A percentile compares a stretch with the other conserved stretches of the same genome.
These are phyloP conservation scores for Dissophora globulifera DNA, from an alignment of 192 early-diverging fungal genomes.

Conservation along the genomic window DNA sequence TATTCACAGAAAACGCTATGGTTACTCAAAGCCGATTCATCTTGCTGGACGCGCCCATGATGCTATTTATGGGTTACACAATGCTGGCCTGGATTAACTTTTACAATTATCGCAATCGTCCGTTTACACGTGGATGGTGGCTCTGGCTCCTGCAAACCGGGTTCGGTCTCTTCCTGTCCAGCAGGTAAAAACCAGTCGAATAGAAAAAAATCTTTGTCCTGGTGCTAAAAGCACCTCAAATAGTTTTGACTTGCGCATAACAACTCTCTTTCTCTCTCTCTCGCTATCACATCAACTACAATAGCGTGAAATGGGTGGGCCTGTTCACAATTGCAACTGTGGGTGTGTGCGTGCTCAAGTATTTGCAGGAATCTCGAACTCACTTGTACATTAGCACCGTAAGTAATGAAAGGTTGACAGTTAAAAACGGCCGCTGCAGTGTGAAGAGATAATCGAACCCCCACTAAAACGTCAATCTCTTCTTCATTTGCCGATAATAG, in stretches of 20 bases:
- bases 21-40: conserved; percentile 93
- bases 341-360: conserved; percentile 84
- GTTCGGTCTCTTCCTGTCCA: conserved; percentile 73
- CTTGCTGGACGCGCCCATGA: conserved; percentile 88
- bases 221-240: too few relatives aligned
- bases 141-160: conserved; percentile 87
- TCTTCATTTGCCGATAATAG: not conserved
- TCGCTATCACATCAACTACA: not conserved
- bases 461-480: not conserved
- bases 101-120: conserved; percentile 73
- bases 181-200: too few relatives aligned
- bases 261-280: conserved; percentile 1
- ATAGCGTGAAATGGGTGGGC: conserved; percentile 94
- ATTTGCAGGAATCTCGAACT: conserved; percentile 87
- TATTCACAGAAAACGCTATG: conserved; percentile 81
- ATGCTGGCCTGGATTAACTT: conserved; percentile 91
- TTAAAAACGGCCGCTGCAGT: too few relatives aligned
- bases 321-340: conserved; percentile 87
- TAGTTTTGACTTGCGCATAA: too few relatives aligned
- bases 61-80: conserved; percentile 86
- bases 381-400: conserved; percentile 67
- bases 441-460: too few relatives aligned
- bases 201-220: too few relatives aligned
- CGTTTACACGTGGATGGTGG: conserved; percentile 90
- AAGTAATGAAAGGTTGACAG: conserved; percentile 1